phyloP scores from a whole-genome alignment of 2,329 filamentous ascomycete species.

The Penicillium sp. region DNA sequence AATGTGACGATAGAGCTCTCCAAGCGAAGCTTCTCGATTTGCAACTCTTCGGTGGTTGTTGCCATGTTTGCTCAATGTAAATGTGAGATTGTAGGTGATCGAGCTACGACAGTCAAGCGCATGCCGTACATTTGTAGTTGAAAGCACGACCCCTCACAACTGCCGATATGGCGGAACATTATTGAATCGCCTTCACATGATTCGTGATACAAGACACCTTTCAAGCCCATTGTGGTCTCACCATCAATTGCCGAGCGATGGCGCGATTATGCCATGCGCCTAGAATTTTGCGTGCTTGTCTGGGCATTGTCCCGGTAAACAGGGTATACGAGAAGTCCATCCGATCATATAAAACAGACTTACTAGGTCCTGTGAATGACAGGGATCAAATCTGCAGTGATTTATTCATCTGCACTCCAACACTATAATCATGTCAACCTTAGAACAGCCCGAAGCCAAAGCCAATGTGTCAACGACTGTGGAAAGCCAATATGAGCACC shows the following conservation, averaged over 20 bases:
- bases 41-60: background rate
- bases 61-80: constrained; percentile 1
- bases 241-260: background rate
- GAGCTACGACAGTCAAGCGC: background rate
- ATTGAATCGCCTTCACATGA: background rate
- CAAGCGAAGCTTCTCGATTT: constrained; percentile 19
- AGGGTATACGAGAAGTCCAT: background rate
- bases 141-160: background rate
- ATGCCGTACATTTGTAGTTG: background rate
- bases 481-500: constrained; percentile 1
- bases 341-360: background rate
- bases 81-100: background rate
- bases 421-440: background rate
- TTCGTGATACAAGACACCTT: constrained; percentile 1
- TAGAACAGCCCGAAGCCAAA: background rate
- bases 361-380: background rate
- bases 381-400: too few species aligned
- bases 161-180: constrained; percentile 1
- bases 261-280: constrained; percentile 11
- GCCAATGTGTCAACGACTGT: background rate
- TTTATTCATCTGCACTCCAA: background rate
- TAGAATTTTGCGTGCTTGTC: constrained; percentile 13
- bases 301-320: background rate
- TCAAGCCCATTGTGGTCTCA: background rate
- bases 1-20: constrained; percentile 30